Percentiles rank a stretch among this genome's conserved stretches.
These are phyloP conservation scores for Letharia lupina DNA, from an alignment of 495 filamentous ascomycete species.

Conservation along the genomic window DNA sequence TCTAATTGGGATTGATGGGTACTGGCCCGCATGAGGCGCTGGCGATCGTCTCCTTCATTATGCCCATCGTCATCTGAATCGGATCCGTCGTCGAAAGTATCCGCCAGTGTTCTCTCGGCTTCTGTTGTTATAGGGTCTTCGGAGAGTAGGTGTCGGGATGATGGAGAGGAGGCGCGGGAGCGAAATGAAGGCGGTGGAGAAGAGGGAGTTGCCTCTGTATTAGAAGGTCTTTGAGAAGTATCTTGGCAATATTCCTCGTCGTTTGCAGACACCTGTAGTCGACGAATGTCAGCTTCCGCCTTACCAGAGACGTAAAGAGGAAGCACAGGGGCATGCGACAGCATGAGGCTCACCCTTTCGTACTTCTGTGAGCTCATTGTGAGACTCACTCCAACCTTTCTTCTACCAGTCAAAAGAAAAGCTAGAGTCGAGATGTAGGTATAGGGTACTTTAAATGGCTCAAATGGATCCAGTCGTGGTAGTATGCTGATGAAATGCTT, in stretches of 20 bases:
- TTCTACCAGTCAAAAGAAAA: constrained; percentile 4
- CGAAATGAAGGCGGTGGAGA: constrained; percentile 94
- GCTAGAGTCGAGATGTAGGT: not conserved
- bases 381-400: constrained; percentile 34
- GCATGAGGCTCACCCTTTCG: constrained; percentile 58
- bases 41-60: constrained; percentile 68
- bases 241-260: constrained; percentile 38
- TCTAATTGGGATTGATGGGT: constrained; percentile 35
- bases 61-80: constrained; percentile 66
- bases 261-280: constrained; percentile 39
- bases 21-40: constrained; percentile 62
- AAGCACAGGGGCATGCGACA: constrained; percentile 4
- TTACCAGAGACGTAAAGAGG: not conserved
- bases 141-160: constrained; percentile 46
- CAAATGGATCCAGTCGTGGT: not conserved
- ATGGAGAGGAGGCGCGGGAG: constrained; percentile 69
- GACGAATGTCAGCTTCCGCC: constrained; percentile 1
- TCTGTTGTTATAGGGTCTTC: constrained; percentile 46
- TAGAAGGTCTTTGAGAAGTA: constrained; percentile 29
- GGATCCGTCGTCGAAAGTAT: constrained; percentile 75
- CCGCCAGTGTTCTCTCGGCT: constrained; percentile 70
- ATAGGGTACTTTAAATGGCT: not conserved
- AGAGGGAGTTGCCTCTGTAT: constrained; percentile 49
- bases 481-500: not conserved
- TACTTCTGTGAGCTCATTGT: constrained; percentile 77